Percentiles rank a stretch among this genome's conserved stretches.
Conservation (phyloP, 2,329 filamentous ascomycete genomes). For the Scytalidium lignicola region DNA sequence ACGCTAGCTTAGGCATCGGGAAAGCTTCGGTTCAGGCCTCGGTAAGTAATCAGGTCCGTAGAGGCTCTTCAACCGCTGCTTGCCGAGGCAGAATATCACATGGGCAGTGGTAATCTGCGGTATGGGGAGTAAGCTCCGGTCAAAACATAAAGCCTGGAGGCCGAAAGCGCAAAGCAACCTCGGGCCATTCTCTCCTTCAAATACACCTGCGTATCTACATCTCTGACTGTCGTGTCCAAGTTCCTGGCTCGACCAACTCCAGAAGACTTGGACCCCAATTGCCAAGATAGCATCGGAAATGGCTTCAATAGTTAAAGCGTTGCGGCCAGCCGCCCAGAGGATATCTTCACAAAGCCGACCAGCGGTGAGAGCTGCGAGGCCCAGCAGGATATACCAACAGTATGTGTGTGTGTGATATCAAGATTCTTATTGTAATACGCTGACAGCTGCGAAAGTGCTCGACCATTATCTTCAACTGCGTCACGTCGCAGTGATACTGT, state of each 20-base stretch:
- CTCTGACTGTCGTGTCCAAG: background rate
- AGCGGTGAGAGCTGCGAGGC: conserved; percentile 31
- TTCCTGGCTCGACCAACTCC: background rate
- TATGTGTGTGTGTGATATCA: conserved; percentile 21
- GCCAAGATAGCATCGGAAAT: conserved; percentile 27
- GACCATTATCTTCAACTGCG: conserved; percentile 57
- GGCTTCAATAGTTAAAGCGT: conserved; percentile 41
- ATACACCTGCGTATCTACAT: background rate
- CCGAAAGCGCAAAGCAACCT: background rate
- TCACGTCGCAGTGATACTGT: conserved; percentile 45
- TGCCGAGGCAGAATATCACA: background rate
- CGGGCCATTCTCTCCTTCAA: background rate
- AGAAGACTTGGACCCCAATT: background rate
- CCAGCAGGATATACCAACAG: conserved; percentile 35
- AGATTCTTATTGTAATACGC: conserved; percentile 2
- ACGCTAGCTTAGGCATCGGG: too few relatives aligned
- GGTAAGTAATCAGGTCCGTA: too few relatives aligned
- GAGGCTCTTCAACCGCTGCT: background rate
- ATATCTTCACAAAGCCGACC: conserved; percentile 31
- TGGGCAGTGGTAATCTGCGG: background rate
- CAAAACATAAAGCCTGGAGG: background rate
- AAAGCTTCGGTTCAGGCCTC: too few relatives aligned
- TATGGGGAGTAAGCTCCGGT: background rate
- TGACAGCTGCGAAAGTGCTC: conserved; percentile 28
- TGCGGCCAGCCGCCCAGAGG: conserved; percentile 39